phyloP scores from a whole-genome alignment of 1,139 yeast species.

The Blastobotrys raffinosifermentans region DNA sequence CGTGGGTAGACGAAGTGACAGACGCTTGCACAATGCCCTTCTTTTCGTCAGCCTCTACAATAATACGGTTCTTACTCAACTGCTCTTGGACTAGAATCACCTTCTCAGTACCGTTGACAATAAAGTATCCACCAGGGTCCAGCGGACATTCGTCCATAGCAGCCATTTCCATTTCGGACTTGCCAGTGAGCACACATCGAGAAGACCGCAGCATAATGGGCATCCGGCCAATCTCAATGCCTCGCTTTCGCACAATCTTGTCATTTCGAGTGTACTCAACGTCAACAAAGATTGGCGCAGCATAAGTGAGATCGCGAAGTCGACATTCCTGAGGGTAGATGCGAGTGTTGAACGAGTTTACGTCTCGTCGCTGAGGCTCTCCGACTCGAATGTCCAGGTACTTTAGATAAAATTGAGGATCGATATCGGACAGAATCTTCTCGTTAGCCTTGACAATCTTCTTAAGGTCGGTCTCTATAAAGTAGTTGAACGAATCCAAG shows the following conservation, averaged over 20 bases:
- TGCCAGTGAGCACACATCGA: slow-evolving; percentile 79
- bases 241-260: slow-evolving; percentile 82
- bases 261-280: slow-evolving; percentile 95
- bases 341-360: slow-evolving; percentile 36
- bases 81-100: slow-evolving; percentile 97
- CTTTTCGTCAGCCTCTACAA: slow-evolving; percentile 94
- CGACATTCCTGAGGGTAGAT: slow-evolving; percentile 96
- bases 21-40: slow-evolving; percentile 95
- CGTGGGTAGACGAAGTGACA: slow-evolving; percentile 96
- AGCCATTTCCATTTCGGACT: slow-evolving; percentile 81
- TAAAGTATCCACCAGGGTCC: slow-evolving; percentile 98
- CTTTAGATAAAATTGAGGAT: slow-evolving; percentile 90
- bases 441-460: slow-evolving; percentile 87
- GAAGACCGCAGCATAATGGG: slow-evolving; percentile 95
- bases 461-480: slow-evolving; percentile 87
- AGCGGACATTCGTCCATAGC: slow-evolving; percentile 87
- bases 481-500: slow-evolving; percentile 91
- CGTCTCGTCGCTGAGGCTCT: slow-evolving; percentile 49
- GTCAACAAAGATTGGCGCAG: slow-evolving; percentile 95
- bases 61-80: slow-evolving; percentile 91
- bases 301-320: slow-evolving; percentile 86
- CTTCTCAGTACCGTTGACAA: slow-evolving; percentile 96
- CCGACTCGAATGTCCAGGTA: slow-evolving; percentile 88
- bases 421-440: slow-evolving; percentile 84
- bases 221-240: slow-evolving; percentile 94